phyloP scores from a whole-genome alignment of 768 basidiomycete genomes.

The Xerocomus brunneocitrinus region DNA sequence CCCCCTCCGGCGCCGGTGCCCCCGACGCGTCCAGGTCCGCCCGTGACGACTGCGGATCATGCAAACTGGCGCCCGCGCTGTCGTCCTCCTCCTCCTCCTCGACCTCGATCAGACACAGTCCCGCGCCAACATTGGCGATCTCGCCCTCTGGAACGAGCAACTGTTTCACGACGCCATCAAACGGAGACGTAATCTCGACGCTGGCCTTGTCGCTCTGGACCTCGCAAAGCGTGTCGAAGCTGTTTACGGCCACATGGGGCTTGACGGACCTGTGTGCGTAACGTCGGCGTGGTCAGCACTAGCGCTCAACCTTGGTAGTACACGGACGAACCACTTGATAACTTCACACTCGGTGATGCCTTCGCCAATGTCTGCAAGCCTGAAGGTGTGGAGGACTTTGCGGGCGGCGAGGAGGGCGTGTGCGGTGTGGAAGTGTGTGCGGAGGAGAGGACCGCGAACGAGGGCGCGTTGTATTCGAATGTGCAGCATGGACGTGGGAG shows the following conservation, averaged over 20 bases:
- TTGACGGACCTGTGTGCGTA: slow-evolving; percentile 53
- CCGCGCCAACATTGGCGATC: slow-evolving; percentile 76
- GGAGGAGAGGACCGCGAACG: slow-evolving; percentile 25
- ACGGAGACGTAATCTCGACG: slow-evolving; percentile 88
- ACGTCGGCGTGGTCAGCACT: neutral
- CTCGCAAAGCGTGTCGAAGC: slow-evolving; percentile 75
- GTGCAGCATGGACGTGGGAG: slow-evolving; percentile 3
- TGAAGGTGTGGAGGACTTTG: slow-evolving; percentile 56
- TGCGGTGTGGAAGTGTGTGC: slow-evolving; percentile 36
- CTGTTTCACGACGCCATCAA: slow-evolving; percentile 68
- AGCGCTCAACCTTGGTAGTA: neutral
- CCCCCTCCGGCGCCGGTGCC: neutral
- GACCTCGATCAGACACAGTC: slow-evolving; percentile 78
- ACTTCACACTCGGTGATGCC: slow-evolving; percentile 91
- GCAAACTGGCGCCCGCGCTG: neutral
- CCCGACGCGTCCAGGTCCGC: neutral
- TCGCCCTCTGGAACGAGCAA: slow-evolving; percentile 77
- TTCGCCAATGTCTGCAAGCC: slow-evolving; percentile 83
- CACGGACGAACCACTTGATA: slow-evolving; percentile 65
- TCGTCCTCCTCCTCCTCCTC: slow-evolving; percentile 49
- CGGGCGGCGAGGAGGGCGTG: slow-evolving; percentile 27
- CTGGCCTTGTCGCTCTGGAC: slow-evolving; percentile 89
- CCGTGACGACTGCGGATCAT: neutral
- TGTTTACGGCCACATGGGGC: slow-evolving; percentile 44
- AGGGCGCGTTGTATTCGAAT: slow-evolving; percentile 19